Evolutionary conservation across 2,329 filamentous ascomycete genomes (phyloP), one percentile per base, ranked within the genome.

Genomic region (Fusarium beomiforme): DNA sequence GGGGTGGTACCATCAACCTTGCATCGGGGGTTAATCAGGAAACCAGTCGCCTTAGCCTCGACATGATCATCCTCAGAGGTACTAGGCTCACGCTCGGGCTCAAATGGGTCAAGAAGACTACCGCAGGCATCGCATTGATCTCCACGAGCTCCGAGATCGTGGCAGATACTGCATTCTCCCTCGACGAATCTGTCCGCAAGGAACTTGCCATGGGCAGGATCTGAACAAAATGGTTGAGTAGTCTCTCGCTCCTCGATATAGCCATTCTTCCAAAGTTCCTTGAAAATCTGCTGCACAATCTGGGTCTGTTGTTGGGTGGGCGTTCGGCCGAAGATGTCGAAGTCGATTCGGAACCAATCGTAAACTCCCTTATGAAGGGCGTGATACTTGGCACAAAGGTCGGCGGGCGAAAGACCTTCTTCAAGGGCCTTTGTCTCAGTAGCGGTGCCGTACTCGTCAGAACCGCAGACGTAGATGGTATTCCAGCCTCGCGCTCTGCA

Each of bases 401-500:
- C 88, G 76, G 92, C 87, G 24, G 95, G 94, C 16, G 91, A 94
- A 70, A 94, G 86, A 17, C 92, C 91, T 80, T 96, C 94, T 80
- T 97, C 94, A 42, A 98, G 89, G 8, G 95, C 95, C 84, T 97
- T 97, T 29, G 95, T 97, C 83, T 98, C 95, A 34, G 95, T 97
- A 24, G 95, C 95, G 16, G 95, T 98, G 63, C 95, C 95, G 81
- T 98, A 98, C 83, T 98, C 93, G 84, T 98, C 95, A n/a, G 82
- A 83, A 62, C 94, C 94, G 81, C 95, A 97, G 74, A 97, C 87
- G 81, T 90, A 97, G 54, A 97, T 87, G 3, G 94, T 97, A 73
- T 90, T 92, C 78, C 91, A 88, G 60, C 91, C 92, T 77, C 93
- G 89, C 44, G 92, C 91, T 81, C 93, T 93, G 83, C 91, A 93